Percentiles rank a stretch among this genome's conserved stretches.
These are phyloP conservation scores for Cucurbita pepo DNA, from an alignment of 306 rosid species.

Conservation along the genomic window DNA sequence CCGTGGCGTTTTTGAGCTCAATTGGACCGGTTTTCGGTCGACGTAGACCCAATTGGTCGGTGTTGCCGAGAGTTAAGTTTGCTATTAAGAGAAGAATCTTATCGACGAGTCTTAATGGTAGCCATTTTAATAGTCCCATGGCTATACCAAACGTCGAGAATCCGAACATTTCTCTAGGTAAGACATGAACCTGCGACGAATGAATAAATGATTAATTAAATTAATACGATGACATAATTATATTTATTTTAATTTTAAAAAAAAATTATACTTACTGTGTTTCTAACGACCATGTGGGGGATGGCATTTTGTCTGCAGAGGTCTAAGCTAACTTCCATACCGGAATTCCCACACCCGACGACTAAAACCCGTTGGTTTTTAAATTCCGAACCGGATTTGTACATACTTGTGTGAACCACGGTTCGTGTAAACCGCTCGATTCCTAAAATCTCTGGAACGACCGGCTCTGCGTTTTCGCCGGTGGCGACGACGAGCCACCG, in stretches of 20 bases:
- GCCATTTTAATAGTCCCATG: slow-evolving; percentile 54
- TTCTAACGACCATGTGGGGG: slow-evolving; percentile 76
- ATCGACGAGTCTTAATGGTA: slow-evolving; percentile 60
- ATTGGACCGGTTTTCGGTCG: slow-evolving; percentile 89
- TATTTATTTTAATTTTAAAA: background rate
- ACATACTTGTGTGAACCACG: slow-evolving; percentile 41
- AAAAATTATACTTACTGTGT: slow-evolving; percentile 34
- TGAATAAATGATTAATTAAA: background rate
- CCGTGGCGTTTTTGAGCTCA: slow-evolving; percentile 71
- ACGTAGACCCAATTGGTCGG: slow-evolving; percentile 54
- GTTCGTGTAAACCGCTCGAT: slow-evolving; percentile 32
- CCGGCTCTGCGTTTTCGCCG: slow-evolving; percentile 89
- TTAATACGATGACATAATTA: background rate
- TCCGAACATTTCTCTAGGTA: slow-evolving; percentile 81
- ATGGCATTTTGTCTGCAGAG: slow-evolving; percentile 66
- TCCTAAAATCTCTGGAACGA: slow-evolving; percentile 42
- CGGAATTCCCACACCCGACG: slow-evolving; percentile 94
- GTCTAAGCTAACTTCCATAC: slow-evolving; percentile 97
- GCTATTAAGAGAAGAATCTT: slow-evolving; percentile 36
- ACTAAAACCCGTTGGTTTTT: slow-evolving; percentile 52
- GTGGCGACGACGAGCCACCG: slow-evolving; percentile 76
- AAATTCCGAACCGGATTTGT: slow-evolving; percentile 46
- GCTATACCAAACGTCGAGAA: slow-evolving; percentile 75
- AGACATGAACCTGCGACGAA: slow-evolving; percentile 50
- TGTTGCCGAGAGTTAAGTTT: slow-evolving; percentile 46